A percentile compares a stretch with the other conserved stretches of the same genome.
Conservation (phyloP, 768 basidiomycete species). For the Polyporus arcularius region DNA sequence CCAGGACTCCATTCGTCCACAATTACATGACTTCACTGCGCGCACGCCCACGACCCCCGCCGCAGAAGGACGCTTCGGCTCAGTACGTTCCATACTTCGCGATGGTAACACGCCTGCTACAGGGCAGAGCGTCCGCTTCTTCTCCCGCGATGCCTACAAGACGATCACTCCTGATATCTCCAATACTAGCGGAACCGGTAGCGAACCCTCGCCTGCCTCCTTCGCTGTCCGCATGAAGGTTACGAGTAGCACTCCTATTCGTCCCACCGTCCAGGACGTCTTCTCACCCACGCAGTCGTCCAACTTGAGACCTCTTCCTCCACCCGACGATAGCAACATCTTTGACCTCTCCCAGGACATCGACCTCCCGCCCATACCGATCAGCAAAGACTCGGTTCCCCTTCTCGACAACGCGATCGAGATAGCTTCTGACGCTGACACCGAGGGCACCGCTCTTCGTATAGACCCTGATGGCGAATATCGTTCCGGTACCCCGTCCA, state of each 20-base stretch:
- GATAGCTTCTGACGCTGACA: constrained; percentile 31
- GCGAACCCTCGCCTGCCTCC: constrained; percentile 31
- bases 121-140: constrained; percentile 80
- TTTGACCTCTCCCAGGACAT: constrained; percentile 61
- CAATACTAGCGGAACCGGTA: constrained; percentile 32
- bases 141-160: constrained; percentile 67
- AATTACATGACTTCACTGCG: constrained; percentile 17
- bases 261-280: constrained; percentile 46
- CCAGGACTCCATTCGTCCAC: constrained; percentile 28
- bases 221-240: constrained; percentile 31
- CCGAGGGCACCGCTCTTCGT: constrained; percentile 11
- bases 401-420: constrained; percentile 41
- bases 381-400: constrained; percentile 22
- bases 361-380: constrained; percentile 51
- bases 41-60: constrained; percentile 35
- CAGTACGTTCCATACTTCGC: constrained; percentile 72
- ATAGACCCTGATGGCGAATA: constrained; percentile 10
- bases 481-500: constrained; percentile 17
- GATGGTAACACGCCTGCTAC: constrained; percentile 72
- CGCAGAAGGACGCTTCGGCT: constrained; percentile 44
- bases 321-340: constrained; percentile 49
- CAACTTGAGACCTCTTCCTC: constrained; percentile 40
- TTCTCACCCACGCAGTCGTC: constrained; percentile 39
- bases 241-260: constrained; percentile 33
- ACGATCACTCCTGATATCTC: constrained; percentile 68